Evolutionary conservation across 345 rosid species (phyloP), one percentile per base, ranked within the genome.

Genomic region (Lepidium aucheri): DNA sequence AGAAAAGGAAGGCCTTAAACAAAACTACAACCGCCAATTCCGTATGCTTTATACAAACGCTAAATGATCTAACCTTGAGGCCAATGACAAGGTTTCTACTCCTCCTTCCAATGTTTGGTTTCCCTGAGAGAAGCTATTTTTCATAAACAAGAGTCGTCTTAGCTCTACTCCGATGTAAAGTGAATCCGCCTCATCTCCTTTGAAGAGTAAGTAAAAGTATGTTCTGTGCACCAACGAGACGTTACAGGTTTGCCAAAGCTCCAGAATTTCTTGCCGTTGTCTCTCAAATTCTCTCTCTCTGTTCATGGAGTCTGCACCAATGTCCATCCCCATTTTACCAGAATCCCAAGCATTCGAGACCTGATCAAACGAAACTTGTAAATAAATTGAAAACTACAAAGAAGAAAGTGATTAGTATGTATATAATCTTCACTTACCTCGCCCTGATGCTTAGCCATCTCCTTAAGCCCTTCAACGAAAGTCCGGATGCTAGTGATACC

Each of bases 101-200:
- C 79, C 85, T 71, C 79, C 86, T 74, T 82, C 81, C 22, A 74
- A 46, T 14, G 82, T 72, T 44, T 80, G 82, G 67, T 74, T 80
- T 65, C 89, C 91, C 15, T 58, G 80, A 75, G 87, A 80, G 80
- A 90, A 81, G 51, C 82, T 79, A 64, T 85, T 87, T 79, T 84
- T 80, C 65, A 94, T 86, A 84, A 90, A 90, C 69, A 85, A 76
- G 52, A 94, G 95, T 73, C 99, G 81, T 73, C 93, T 80, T 40
- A 83, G 81, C 84, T 94, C 99, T n/a, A 94, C 99, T 65, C 85
- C 99, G 70, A 88, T 76, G 83, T 94, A 94, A 50, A 88, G 82
- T 54, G 92, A 88, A 82, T 94, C 99, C 8, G 83, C 54, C 5
- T 84, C 83, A 63, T 94, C 96, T 44, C 99, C 99, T 76, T 83